Evolutionary conservation across 2,329 filamentous ascomycete species (phyloP), one percentile per base, ranked within the genome.

Genomic region (Curvularia hawaiiensis): DNA sequence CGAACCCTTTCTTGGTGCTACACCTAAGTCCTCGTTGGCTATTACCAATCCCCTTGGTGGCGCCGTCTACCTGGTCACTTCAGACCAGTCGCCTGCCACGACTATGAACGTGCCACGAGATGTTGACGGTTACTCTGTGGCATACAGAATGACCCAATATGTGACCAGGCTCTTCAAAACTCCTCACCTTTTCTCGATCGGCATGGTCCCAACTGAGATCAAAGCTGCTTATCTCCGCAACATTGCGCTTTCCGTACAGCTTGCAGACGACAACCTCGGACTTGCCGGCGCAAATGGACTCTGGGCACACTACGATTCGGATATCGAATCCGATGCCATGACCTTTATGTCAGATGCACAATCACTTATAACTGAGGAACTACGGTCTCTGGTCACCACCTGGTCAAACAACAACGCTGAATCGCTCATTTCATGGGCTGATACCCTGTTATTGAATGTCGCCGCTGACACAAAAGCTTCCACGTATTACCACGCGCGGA

Each of bases 101-200:
- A 45, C 59, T 61, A 66, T 63, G 56, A 68, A 66, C 44, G 76
- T 83, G 16, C 71, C 78, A 31, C 82, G 88, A 43, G 92, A 97
- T 70, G 79, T 83, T 4, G 84, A 85, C 62, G 90, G 90, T 0
- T 85, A 88, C 31, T 91, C 91, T 2, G 80, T 90, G 52, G 86
- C 91, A 1, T 85, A 91, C 14, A 84, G 94, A 54, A 90, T 96
- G 79, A 86, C 89, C 1, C 81, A 89, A 48, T 97, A 92, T 72
- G 84, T 86, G 0, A 80, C 82, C 6, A 83, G 82, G 48, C 72
- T 95, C 0, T 71, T 92, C 31, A 76, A 78, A 18, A 74, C 73
- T 1, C 75, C 75, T 2, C 72, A 78, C 63, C 74, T 39, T 47
- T 73, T 43, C 71, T 75, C 41, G 61, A 73, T 49, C 66, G 77